Base-by-base conservation (phyloP, 2,329 filamentous ascomycete species). In the Aureobasidium sp. region DNA sequence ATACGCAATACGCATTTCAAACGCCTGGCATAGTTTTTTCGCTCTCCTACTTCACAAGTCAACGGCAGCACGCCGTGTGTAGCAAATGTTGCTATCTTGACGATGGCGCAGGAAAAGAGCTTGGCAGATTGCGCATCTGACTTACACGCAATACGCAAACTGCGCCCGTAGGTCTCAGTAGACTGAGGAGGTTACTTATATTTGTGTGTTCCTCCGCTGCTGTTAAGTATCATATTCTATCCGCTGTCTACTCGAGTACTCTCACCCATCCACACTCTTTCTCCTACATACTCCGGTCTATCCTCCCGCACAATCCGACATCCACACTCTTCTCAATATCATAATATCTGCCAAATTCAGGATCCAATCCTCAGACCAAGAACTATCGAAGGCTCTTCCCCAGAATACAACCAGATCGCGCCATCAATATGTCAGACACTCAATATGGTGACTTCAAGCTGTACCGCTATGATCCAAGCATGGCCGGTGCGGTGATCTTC, bases 401-500 rank as follows among this genome's bases (percentile, higher is more conserved):
- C 9, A 34, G 8, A 21, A 21, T 9, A 44, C n/a, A 25, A 11
- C n/a, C n/a, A n/a, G n/a, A 8, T 27, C 1, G 3, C 25, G 3
- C 29, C 8, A 7, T 16, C 2, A 25, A 1, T 2, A 57, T 57
- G 54, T 45, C 53, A 27, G 53, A 57, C 29, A 16, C 50, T 37
- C 34, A 37, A 5, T 27, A 42, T 44, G n/a, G 34, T 21, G 55
- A 39, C 41, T 70, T 66, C 63, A 48, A 65, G 27, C 67, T 65
- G 52, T 70, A 68, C 60, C 54, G 66, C 60, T 71, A 71, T 53
- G 41, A 62, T 10, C 69, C 68, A 7, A 67, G 66, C 8, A 61
- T 71, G 47, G 60, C 65, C 3, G 69, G 66, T n/a, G 69, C 70
- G 5, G 60, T 71, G 42, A 66, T 73, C 42, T 72, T 72, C 63